These are phyloP conservation scores for Basipetospora sp. DNA, from an alignment of 2,329 filamentous ascomycete species.

Conservation along the genomic window DNA sequence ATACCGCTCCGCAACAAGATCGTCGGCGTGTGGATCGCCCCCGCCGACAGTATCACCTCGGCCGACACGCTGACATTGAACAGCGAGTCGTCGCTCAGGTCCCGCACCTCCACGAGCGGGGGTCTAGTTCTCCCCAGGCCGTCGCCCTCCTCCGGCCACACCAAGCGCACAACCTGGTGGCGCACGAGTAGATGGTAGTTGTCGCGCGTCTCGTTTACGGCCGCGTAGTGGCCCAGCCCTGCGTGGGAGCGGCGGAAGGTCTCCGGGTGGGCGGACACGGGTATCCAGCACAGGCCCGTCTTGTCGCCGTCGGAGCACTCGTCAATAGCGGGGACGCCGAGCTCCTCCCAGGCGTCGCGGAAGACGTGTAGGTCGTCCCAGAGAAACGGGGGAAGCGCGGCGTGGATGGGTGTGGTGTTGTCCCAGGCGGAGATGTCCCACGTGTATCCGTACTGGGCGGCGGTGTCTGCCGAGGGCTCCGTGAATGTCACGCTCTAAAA, in stretches of 20 bases:
- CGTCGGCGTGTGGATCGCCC: constrained; percentile 34
- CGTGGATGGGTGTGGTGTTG: constrained; percentile 17
- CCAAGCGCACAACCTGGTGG: constrained; percentile 16
- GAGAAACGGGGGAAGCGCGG: constrained; percentile 18
- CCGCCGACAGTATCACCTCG: constrained; percentile 33
- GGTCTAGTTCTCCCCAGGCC: background rate
- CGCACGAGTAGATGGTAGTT: constrained; percentile 14
- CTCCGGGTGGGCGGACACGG: constrained; percentile 16
- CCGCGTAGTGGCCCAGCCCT: constrained; percentile 16
- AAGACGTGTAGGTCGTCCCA: constrained; percentile 15
- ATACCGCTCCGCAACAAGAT: constrained; percentile 36
- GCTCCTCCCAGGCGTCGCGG: constrained; percentile 11
- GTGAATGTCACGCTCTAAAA: constrained; percentile 8
- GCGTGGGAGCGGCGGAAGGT: constrained; percentile 16
- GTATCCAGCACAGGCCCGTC: constrained; percentile 3
- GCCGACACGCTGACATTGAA: constrained; percentile 10
- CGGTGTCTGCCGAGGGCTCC: constrained; percentile 12
- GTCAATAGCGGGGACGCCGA: constrained; percentile 12
- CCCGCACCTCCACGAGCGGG: constrained; percentile 11
- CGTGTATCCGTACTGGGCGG: constrained; percentile 17
- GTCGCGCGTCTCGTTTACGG: constrained; percentile 11
- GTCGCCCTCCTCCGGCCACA: constrained; percentile 7
- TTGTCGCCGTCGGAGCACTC: constrained; percentile 11
- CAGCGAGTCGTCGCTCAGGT: constrained; percentile 6
- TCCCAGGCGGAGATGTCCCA: constrained; percentile 17